These are phyloP conservation scores for Knoxdaviesia capensis DNA, from an alignment of 2,329 filamentous ascomycete genomes.

Conservation along the genomic window DNA sequence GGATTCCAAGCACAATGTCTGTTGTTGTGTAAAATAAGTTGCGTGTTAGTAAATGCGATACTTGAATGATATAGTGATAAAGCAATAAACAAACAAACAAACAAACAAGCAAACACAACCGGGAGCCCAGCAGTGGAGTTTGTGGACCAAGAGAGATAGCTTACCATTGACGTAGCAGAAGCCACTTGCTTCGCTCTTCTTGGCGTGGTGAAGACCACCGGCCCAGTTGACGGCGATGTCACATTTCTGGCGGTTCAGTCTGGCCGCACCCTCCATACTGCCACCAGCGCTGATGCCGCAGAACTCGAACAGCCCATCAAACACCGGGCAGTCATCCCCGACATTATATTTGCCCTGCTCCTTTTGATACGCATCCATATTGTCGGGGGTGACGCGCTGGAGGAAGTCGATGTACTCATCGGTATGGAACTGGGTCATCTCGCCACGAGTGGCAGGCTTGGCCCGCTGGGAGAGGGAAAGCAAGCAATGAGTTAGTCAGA, in stretches of 20 bases:
- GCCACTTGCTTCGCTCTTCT: constrained; percentile 87
- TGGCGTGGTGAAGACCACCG: constrained; percentile 88
- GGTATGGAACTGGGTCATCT: constrained; percentile 88
- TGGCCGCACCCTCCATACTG: constrained; percentile 80
- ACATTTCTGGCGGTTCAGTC: constrained; percentile 76
- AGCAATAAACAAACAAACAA: not conserved
- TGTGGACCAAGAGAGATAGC: constrained; percentile 8
- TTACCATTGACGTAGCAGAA: constrained; percentile 97
- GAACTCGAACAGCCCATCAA: constrained; percentile 94
- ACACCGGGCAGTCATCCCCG: constrained; percentile 91
- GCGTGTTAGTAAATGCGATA: not conserved
- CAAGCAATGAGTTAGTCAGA: too few species aligned
- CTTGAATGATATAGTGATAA: not conserved
- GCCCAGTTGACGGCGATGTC: constrained; percentile 99
- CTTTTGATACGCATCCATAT: constrained; percentile 66
- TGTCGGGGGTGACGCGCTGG: constrained; percentile 88
- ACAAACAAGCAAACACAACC: too few species aligned
- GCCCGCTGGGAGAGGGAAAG: constrained; percentile 34
- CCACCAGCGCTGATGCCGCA: constrained; percentile 88
- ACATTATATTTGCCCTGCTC: constrained; percentile 92
- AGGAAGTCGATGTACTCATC: constrained; percentile 92
- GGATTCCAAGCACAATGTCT: constrained; percentile 92
- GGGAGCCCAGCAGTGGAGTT: too few species aligned
- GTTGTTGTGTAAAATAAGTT: constrained; percentile 3
- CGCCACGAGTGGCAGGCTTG: constrained; percentile 70